Base-by-base conservation (phyloP, 2,329 filamentous ascomycete species). In the Xylaria multiplex region DNA sequence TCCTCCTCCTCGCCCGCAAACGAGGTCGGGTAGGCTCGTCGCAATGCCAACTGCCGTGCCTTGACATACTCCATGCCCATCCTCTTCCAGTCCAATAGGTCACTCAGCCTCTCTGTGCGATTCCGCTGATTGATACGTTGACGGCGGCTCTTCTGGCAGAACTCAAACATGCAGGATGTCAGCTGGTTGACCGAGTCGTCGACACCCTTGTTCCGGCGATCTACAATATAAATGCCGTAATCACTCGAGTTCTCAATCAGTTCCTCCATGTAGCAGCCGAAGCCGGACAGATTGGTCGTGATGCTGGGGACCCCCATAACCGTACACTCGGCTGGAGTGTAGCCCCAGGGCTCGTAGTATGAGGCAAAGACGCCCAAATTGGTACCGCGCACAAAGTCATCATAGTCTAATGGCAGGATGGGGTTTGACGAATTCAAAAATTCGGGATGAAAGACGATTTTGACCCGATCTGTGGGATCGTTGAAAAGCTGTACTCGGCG, bases 51-150 rank as follows among this genome's bases (percentile, higher is more conserved):
- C 79, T 98, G 96, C 55, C 96, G 89, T 40, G 96, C 96, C 84
- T 98, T 99, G 81, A 97, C 93, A 77, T 99, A 99, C 81, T 99
- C 96, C 90, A 98, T 91, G 24, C 96, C 96, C 96, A 99, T 99
- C 56, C 96, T 88, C 86, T 98, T 98, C 96, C 96, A 99, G 81
- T 99, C 96, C 46, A 99, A 86, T 66, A 99, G 84, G 78, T 99
- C 96, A 76, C 93, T 97, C 61, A 99, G 83, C 54, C 96, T 89
- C 84, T 99, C 96, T 0, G 96, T 99, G 61, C 96, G 89, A 81
- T 99, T 99, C 56, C 96, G 89, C 83, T 98, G 96, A 85, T 99
- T 99, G 86, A 99, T 99, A 57, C 96, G 92, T 81, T 99, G 96
- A 67, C 96, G 90, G 64, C 93, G 91, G 80, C 92, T 97, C 88